Conservation (phyloP, 345 rosid genomes). For the Boechera divaricarpa region DNA sequence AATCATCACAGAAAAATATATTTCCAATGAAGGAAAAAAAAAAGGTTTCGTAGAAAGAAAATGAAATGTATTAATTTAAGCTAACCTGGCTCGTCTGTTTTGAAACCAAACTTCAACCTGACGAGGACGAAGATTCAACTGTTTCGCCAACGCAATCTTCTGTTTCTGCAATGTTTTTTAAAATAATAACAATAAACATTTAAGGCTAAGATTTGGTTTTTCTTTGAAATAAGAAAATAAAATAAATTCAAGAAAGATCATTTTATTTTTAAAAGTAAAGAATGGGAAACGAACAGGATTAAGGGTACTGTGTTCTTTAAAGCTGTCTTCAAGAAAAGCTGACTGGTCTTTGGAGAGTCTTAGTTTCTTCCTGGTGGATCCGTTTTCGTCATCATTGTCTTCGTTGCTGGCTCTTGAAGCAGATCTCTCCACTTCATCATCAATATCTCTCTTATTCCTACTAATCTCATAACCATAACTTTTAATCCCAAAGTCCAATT, state of each 20-base stretch:
- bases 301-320: constrained; percentile 87
- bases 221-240: neutral
- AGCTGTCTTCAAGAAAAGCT: constrained; percentile 93
- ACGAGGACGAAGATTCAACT: constrained; percentile 87
- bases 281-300: constrained; percentile 69
- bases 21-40: neutral
- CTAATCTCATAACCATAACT: constrained; percentile 48
- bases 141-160: constrained; percentile 82
- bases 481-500: constrained; percentile 72
- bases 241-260: neutral
- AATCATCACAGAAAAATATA: constrained; percentile 29
- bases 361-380: constrained; percentile 88
- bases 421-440: constrained; percentile 57
- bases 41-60: neutral
- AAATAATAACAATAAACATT: neutral
- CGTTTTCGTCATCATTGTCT: constrained; percentile 69
- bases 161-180: constrained; percentile 59
- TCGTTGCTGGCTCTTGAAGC: constrained; percentile 82
- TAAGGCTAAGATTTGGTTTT: neutral
- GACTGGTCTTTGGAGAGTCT: constrained; percentile 91
- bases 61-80: neutral
- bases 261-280: neutral
- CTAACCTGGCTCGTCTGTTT: constrained; percentile 93
- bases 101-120: constrained; percentile 99
- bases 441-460: constrained; percentile 60